These are phyloP conservation scores for Cyclotella distinguenda DNA, from an alignment of 108 stramenopile species.

Conservation along the genomic window DNA sequence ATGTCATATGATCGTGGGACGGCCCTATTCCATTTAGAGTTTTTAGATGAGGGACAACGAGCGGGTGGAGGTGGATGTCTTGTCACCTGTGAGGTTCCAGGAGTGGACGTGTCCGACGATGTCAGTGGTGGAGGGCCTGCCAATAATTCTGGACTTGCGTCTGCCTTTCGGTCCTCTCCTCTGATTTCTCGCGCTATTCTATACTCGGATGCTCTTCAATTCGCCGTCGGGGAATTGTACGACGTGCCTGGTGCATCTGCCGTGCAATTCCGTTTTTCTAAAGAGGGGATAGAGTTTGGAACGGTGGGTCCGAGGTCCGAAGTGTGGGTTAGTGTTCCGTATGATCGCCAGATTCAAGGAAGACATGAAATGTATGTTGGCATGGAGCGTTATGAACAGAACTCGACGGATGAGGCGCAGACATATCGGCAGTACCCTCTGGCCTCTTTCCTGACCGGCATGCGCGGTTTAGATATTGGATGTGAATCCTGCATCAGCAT, in stretches of 20 bases:
- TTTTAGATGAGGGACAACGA: slow-evolving; percentile 36
- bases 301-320: slow-evolving; percentile 49
- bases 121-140: slow-evolving; percentile 42
- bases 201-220: slow-evolving; percentile 44
- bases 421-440: slow-evolving; percentile 42
- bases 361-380: slow-evolving; percentile 37
- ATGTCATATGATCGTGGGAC: slow-evolving; percentile 57
- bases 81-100: slow-evolving; percentile 49
- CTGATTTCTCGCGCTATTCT: slow-evolving; percentile 58
- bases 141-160: slow-evolving; percentile 41
- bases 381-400: slow-evolving; percentile 27
- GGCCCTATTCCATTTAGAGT: slow-evolving; percentile 63
- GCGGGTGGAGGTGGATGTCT: slow-evolving; percentile 36
- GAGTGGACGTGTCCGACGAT: slow-evolving; percentile 45
- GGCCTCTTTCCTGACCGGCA: slow-evolving; percentile 46
- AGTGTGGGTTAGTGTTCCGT: slow-evolving; percentile 47
- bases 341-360: slow-evolving; percentile 25
- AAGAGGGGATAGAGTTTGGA: slow-evolving; percentile 53
- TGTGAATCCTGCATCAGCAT: slow-evolving; percentile 69
- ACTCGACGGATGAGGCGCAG: not conserved
- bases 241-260: slow-evolving; percentile 51
- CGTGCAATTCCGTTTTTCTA: slow-evolving; percentile 39
- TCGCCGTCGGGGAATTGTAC: slow-evolving; percentile 53
- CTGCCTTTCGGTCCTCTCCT: slow-evolving; percentile 60
- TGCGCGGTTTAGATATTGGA: slow-evolving; percentile 67